Conservation (phyloP, 768 basidiomycete species). For the Exidia glandulosa region DNA sequence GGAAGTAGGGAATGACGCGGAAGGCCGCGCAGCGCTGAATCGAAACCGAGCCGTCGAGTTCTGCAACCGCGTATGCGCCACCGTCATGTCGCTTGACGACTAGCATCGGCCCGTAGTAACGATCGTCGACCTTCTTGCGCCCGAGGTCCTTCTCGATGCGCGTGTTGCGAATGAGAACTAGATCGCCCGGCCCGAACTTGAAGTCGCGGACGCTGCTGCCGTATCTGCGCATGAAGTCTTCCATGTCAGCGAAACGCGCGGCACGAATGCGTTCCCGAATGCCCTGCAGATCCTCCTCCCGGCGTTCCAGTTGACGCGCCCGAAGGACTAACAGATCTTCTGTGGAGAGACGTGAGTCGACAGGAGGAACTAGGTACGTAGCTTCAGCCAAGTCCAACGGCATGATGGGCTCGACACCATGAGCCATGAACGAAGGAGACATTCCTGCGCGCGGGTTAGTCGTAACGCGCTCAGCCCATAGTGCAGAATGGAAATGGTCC, state of each 20-base stretch:
- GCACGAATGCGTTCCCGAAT: slow-evolving; percentile 10
- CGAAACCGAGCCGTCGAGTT: slow-evolving; percentile 10
- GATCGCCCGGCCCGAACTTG: slow-evolving; percentile 19
- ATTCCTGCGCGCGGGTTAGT: slow-evolving; percentile 11
- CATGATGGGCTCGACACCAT: slow-evolving; percentile 19
- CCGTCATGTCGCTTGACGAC: slow-evolving; percentile 17
- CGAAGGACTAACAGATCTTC: neutral
- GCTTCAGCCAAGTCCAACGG: slow-evolving; percentile 23
- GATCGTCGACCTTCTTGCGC: slow-evolving; percentile 16
- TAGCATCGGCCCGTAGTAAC: slow-evolving; percentile 29
- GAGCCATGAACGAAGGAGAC: slow-evolving; percentile 15
- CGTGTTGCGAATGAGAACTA: slow-evolving; percentile 27
- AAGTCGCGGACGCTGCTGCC: slow-evolving; percentile 10
- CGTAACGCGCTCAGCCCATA: slow-evolving; percentile 17
- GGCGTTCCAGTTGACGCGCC: slow-evolving; percentile 11
- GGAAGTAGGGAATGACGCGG: slow-evolving; percentile 1
- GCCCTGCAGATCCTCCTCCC: slow-evolving; percentile 11
- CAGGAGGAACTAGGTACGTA: slow-evolving; percentile 18
- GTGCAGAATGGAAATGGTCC: slow-evolving; percentile 6
- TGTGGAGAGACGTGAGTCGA: slow-evolving; percentile 4
- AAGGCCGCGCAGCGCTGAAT: slow-evolving; percentile 6
- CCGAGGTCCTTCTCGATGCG: slow-evolving; percentile 18
- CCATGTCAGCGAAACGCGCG: slow-evolving; percentile 10
- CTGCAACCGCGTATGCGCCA: slow-evolving; percentile 6
- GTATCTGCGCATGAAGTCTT: slow-evolving; percentile 16